Evolutionary conservation across 78 protist genomes (phyloP), one percentile per base, ranked within the genome.

Genomic region (Planoprotostelium fungivorum): DNA sequence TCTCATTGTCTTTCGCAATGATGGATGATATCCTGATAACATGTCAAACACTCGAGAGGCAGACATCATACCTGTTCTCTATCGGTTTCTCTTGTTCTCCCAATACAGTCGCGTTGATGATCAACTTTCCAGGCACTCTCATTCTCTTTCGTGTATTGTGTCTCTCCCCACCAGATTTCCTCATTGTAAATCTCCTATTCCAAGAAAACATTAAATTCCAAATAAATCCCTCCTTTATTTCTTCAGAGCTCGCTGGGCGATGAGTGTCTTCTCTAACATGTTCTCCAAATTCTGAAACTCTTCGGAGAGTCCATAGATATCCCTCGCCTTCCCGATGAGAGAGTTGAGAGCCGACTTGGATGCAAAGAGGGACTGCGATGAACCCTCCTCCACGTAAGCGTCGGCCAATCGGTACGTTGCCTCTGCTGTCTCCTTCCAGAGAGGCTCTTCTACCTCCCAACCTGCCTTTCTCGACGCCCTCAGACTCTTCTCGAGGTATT

Each of bases 401-500:
- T 51, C 73, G 5, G 73, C 73, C 73, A 51, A 16, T 16, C 16
- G 5, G 31, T 51, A 5, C 16, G 73, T 51, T 5, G 73, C 73
- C 73, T 51, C 16, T 16, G 73, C 73, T 16, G 16, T 51, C 73
- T 5, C 31, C 16, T 5, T 51, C 31, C 5, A 51, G 5, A 51
- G 16, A 51, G 73, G 31, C 73, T 51, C 73, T 51, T 51, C 73
- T 5, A 51, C 73, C 73, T 92, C 94, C 94, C 94, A 92, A 28
- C 86, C 86, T 0, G 86, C 87, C 25, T 86, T 37, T 38, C 88
- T 92, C 38, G 85, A 29, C 23, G 89, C 5, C 38, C 94, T 85
- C 84, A 86, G 87, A 0, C 93, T 89, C 87, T 89, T 88, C 37
- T 92, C 93, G 84, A 83, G 90, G 0, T 90, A 38, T 84, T 92